These are phyloP conservation scores for Zygotorulaspora florentina DNA, from an alignment of 805 yeast genomes.

Conservation along the genomic window DNA sequence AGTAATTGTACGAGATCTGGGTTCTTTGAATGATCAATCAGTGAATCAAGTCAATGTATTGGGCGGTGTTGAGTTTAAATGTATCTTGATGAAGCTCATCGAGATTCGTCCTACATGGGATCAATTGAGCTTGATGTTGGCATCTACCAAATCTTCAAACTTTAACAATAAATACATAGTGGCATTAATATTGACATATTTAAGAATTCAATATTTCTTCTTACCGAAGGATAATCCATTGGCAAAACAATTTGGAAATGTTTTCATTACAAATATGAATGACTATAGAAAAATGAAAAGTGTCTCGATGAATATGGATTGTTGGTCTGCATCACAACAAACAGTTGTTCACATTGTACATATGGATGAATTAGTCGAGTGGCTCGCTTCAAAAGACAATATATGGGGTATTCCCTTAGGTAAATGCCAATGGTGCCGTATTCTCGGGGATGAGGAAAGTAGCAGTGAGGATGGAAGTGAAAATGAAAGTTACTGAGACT, in stretches of 20 bases:
- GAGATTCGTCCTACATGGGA: conserved; percentile 62
- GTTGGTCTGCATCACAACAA: conserved; percentile 29
- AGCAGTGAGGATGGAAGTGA: conserved; percentile 21
- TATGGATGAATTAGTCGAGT: conserved; percentile 75
- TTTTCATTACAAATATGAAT: conserved; percentile 50
- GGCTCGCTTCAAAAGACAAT: conserved; percentile 49
- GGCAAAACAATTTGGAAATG: conserved; percentile 44
- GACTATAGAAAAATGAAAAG: conserved; percentile 69
- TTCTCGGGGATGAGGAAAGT: conserved; percentile 20
- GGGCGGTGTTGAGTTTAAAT: conserved; percentile 38
- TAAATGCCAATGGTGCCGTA: conserved; percentile 41
- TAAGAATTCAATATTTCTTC: conserved; percentile 40
- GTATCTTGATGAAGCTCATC: conserved; percentile 69
- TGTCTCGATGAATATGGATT: conserved; percentile 36
- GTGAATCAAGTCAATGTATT: conserved; percentile 18
- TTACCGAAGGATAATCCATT: conserved; percentile 37
- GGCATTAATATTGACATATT: conserved; percentile 57
- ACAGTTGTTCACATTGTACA: conserved; percentile 36
- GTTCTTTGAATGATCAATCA: conserved; percentile 18
- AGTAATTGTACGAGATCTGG: conserved; percentile 27
- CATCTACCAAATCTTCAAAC: conserved; percentile 46
- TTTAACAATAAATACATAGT: conserved; percentile 57
- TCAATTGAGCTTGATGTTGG: conserved; percentile 27
- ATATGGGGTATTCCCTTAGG: conserved; percentile 76
- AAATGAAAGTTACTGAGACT: conserved; percentile 5